Percentiles rank a stretch among this genome's conserved stretches.
These are phyloP conservation scores for Prunus davidiana DNA, from an alignment of 306 rosid genomes.

Conservation along the genomic window DNA sequence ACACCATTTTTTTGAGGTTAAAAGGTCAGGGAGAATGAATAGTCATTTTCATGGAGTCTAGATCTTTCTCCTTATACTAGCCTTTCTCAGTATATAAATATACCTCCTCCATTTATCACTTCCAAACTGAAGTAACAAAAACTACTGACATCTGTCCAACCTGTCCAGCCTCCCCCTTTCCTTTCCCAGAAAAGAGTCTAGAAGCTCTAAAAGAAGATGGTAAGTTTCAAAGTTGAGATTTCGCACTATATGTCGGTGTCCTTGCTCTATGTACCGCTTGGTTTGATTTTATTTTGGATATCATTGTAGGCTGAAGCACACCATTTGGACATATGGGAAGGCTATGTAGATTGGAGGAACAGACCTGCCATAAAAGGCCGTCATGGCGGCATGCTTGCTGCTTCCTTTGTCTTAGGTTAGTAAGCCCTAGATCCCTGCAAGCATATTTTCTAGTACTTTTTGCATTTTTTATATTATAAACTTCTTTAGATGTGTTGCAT, in stretches of 20 bases:
- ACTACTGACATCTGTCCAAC: neutral
- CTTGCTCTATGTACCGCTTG: neutral
- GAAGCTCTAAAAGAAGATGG: slow-evolving; percentile 29
- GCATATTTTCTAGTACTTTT: neutral
- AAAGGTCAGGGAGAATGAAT: slow-evolving; percentile 24
- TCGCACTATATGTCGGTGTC: neutral
- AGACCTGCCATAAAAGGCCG: slow-evolving; percentile 58
- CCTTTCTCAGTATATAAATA: slow-evolving; percentile 44
- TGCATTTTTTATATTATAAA: too few species aligned
- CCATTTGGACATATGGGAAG: slow-evolving; percentile 49
- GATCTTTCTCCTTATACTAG: slow-evolving; percentile 50
- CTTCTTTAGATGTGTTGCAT: neutral
- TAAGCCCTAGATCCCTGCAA: slow-evolving; percentile 2
- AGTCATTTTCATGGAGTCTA: slow-evolving; percentile 49
- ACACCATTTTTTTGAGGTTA: slow-evolving; percentile 17
- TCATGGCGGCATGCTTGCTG: slow-evolving; percentile 79
- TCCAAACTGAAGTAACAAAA: slow-evolving; percentile 13
- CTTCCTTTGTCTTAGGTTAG: slow-evolving; percentile 70
- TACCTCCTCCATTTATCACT: slow-evolving; percentile 20
- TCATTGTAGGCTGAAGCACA: slow-evolving; percentile 49
- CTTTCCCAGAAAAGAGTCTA: slow-evolving; percentile 3
- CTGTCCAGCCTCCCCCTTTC: slow-evolving; percentile 5
- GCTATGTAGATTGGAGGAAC: slow-evolving; percentile 80
- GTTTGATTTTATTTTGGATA: slow-evolving; percentile 9
- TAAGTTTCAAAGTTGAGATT: slow-evolving; percentile 18